Conservation (phyloP, 225 moss, liverwort and hornwort species). For the Pseudoscleropodium purum region DNA sequence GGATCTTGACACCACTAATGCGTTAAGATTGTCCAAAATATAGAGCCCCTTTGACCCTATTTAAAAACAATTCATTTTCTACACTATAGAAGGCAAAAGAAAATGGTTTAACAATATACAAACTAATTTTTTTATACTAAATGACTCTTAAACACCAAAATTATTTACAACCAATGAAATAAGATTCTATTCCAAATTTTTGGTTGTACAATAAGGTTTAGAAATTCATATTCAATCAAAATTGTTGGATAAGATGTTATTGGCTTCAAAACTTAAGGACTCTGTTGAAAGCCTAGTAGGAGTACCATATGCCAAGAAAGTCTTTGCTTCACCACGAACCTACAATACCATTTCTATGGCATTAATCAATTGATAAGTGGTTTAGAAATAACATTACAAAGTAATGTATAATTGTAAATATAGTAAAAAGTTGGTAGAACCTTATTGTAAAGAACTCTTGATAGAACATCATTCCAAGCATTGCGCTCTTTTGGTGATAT, state of each 20-base stretch:
- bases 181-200: not conserved
- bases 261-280: not conserved
- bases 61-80: not conserved
- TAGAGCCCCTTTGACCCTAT: not conserved
- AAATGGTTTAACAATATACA: not conserved
- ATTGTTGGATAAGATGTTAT: not conserved
- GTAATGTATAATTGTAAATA: not conserved
- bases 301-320: slow-evolving; percentile 31
- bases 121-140: not conserved
- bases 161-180: not conserved
- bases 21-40: not conserved
- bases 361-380: not conserved
- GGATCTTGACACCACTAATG: not conserved
- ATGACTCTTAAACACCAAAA: not conserved
- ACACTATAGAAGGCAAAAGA: not conserved
- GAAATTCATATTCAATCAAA: not conserved
- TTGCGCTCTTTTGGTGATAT: slow-evolving; percentile 62
- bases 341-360: not conserved
- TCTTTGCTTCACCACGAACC: slow-evolving; percentile 67
- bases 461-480: slow-evolving; percentile 74
- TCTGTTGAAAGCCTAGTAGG: slow-evolving; percentile 11
- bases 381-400: not conserved
- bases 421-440: not conserved
- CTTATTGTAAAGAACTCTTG: slow-evolving; percentile 65
- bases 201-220: not conserved